Base-by-base conservation (phyloP, 2,329 filamentous ascomycete species). In the Trichoderma citrinoviride region DNA sequence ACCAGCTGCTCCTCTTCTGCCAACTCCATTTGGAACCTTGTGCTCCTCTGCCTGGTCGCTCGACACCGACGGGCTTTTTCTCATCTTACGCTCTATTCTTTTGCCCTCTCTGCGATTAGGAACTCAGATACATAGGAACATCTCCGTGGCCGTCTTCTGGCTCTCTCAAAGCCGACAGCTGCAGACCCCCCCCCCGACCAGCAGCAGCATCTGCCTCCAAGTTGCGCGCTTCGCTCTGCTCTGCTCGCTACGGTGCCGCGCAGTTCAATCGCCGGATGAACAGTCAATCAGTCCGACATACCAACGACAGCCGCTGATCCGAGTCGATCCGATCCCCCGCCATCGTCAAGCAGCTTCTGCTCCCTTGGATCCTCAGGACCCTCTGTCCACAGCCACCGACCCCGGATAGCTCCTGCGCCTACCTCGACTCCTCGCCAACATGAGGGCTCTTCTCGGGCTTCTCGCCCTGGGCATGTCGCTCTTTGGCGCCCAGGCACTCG, bases 361-460 rank as follows among this genome's bases (percentile, higher is more conserved):
- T 65, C 46, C 17, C 41, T 44, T 44, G n/a, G 49, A 52, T 52
- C 49, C 4, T 12, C 17, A n/a, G 10, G 27, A 33, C 7, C 40
- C 6, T 25, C 43, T 17, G 37, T 40, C 41, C 33, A 57, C 33
- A 14, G 7, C 25, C 55, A 15, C 50, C 4, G 43, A 58, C 40
- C 12, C 14, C 15, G 21, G 15, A 14, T 27, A n/a, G 25, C 15
- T 29, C 29, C 23, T 46, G 25, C 40, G 44, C 47, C 53, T 37
- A 46, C 7, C 33, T 37, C n/a, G 47, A 47, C 21, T 7, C 46
- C 27, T 29, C 55, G 56, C 67, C 72, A 80, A 67, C 60, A 88
- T 88, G 86, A 85, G 81, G 79, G 78, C 79, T 71, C 83, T 83
- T 77, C 71, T 80, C 69, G 81, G 81, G 71, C 75, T 80, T 64